Percentiles rank a stretch among this genome's conserved stretches.
Evolutionary conservation across 2,329 filamentous ascomycete genomes (phyloP).

Genomic region (Chrysoporthe cubensis): DNA sequence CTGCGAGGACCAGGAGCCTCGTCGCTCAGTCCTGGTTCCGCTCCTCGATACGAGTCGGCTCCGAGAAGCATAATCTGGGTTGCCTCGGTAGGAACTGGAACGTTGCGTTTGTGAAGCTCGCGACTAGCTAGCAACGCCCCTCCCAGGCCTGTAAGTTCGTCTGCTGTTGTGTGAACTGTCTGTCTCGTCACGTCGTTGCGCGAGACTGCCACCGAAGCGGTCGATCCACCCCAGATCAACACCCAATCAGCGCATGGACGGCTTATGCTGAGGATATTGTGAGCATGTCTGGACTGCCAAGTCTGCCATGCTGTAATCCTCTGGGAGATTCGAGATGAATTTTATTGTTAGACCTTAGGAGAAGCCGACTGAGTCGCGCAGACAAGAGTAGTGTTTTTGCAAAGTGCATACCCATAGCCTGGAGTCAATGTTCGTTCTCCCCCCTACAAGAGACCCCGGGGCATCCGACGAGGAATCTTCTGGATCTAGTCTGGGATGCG

Average conservation of each 20-base stretch:
- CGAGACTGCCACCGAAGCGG: not conserved
- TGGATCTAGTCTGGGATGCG: too few species aligned
- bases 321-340: not conserved
- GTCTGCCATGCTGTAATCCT: not conserved
- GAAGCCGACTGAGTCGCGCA: not conserved
- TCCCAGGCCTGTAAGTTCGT: not conserved
- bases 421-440: too few species aligned
- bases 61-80: not conserved
- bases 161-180: not conserved
- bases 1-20: not conserved
- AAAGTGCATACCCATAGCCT: not conserved
- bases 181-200: not conserved
- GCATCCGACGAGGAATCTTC: too few species aligned
- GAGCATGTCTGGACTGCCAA: not conserved
- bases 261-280: not conserved
- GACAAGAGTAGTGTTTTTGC: not conserved
- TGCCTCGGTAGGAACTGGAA: not conserved
- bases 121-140: not conserved
- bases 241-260: not conserved
- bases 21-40: not conserved
- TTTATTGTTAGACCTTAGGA: not conserved
- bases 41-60: constrained; percentile 5
- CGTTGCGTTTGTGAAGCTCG: constrained; percentile 1
- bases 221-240: not conserved
- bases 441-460: too few species aligned